phyloP scores from a whole-genome alignment of 164 flowering plant genomes.

The Euptelea pleiosperma region DNA sequence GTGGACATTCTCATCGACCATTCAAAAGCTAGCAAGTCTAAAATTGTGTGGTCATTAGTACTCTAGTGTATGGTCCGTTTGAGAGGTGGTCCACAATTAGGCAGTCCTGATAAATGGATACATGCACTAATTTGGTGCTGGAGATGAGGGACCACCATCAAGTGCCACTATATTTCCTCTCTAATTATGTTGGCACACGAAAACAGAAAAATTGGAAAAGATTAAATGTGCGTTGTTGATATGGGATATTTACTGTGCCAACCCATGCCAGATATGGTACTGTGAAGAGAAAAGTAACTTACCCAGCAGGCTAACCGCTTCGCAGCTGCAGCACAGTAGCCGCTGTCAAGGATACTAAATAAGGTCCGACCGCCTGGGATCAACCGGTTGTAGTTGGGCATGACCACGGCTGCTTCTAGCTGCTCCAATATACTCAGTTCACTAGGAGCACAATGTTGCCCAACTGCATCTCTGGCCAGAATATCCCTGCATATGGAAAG shows the following conservation, averaged over 20 bases:
- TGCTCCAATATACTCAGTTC: slow-evolving; percentile 86
- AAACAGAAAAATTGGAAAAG: no score
- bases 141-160: no score
- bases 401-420: slow-evolving; percentile 92
- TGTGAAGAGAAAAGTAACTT: slow-evolving; percentile 20
- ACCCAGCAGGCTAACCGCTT: slow-evolving; percentile 99
- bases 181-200: no score
- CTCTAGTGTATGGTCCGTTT: no score
- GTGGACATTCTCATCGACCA: no score
- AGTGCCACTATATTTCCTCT: no score
- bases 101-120: no score
- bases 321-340: slow-evolving; percentile 85
- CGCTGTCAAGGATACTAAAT: slow-evolving; percentile 58
- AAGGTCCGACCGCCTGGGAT: slow-evolving; percentile 77
- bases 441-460: slow-evolving; percentile 95
- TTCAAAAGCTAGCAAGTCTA: no score
- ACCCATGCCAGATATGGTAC: neutral
- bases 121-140: no score
- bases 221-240: no score
- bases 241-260: neutral
- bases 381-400: slow-evolving; percentile 85
- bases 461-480: slow-evolving; percentile 53
- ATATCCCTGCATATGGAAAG: slow-evolving; percentile 81
- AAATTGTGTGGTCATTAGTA: no score
- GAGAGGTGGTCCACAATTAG: no score